Conservation (phyloP, 805 yeast genomes). For the Candida andamanensis region DNA sequence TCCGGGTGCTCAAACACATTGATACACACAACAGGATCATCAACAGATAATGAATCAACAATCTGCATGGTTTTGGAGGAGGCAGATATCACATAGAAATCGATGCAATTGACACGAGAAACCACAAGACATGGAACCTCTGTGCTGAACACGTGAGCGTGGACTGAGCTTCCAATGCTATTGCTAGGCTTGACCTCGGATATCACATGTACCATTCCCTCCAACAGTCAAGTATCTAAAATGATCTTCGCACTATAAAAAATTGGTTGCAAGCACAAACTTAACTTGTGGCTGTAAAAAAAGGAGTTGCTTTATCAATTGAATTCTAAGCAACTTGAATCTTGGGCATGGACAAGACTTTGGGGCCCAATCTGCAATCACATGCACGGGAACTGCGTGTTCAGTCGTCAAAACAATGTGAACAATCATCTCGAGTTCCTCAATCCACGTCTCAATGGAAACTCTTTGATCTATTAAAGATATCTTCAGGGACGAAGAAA, state of each 20-base stretch:
- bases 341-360: no score
- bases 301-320: no score
- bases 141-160: slow-evolving; percentile 7
- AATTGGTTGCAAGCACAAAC: slow-evolving; percentile 7
- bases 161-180: slow-evolving; percentile 11
- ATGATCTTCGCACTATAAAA: no score
- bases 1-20: slow-evolving; percentile 9
- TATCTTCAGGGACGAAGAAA: slow-evolving; percentile 5
- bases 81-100: slow-evolving; percentile 9
- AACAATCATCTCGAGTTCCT: slow-evolving; percentile 8
- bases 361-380: no score
- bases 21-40: slow-evolving; percentile 11
- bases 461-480: slow-evolving; percentile 13
- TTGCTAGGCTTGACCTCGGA: slow-evolving; percentile 16
- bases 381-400: not conserved
- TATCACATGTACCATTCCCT: slow-evolving; percentile 14
- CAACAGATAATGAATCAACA: slow-evolving; percentile 11
- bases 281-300: no score
- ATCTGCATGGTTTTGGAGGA: not conserved
- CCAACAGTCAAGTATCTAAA: no score
- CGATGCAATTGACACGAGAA: slow-evolving; percentile 11
- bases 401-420: slow-evolving; percentile 1
- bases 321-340: no score
- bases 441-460: slow-evolving; percentile 20
- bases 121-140: slow-evolving; percentile 10